Conservation (phyloP, 2,329 filamentous ascomycete genomes). For the Didymella pinodella region DNA sequence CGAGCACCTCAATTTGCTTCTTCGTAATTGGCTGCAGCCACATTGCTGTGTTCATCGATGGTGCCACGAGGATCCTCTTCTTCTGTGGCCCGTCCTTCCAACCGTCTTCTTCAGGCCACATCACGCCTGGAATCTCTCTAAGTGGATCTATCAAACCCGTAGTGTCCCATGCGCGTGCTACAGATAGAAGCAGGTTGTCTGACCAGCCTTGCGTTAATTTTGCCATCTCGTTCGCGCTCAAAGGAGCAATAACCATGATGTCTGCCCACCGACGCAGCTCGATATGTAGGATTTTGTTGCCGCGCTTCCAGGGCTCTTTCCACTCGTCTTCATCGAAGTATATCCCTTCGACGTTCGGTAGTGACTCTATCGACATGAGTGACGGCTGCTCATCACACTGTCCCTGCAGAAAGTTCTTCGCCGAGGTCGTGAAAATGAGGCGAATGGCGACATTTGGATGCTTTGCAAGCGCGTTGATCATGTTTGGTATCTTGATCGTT, state of each 20-base stretch:
- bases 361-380: slow-evolving; percentile 63
- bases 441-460: slow-evolving; percentile 74
- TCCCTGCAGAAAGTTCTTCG: slow-evolving; percentile 76
- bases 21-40: slow-evolving; percentile 84
- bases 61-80: slow-evolving; percentile 74
- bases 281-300: slow-evolving; percentile 86
- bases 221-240: slow-evolving; percentile 85
- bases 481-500: slow-evolving; percentile 75
- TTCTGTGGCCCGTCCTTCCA: slow-evolving; percentile 48
- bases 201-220: slow-evolving; percentile 81
- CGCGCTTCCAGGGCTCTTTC: slow-evolving; percentile 78
- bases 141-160: slow-evolving; percentile 46
- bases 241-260: slow-evolving; percentile 78
- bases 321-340: slow-evolving; percentile 90
- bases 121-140: slow-evolving; percentile 36
- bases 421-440: slow-evolving; percentile 79
- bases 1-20: slow-evolving; percentile 73
- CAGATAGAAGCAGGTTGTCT: slow-evolving; percentile 76
- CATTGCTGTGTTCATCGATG: slow-evolving; percentile 91
- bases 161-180: slow-evolving; percentile 88
- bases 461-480: slow-evolving; percentile 62
- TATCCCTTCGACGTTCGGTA: slow-evolving; percentile 79
- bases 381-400: slow-evolving; percentile 80
- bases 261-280: slow-evolving; percentile 85
- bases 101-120: slow-evolving; percentile 28